Evolutionary conservation across 1,284 basidiomycete genomes (phyloP), one percentile per base, ranked within the genome.

Genomic region (Trametes versicolor): DNA sequence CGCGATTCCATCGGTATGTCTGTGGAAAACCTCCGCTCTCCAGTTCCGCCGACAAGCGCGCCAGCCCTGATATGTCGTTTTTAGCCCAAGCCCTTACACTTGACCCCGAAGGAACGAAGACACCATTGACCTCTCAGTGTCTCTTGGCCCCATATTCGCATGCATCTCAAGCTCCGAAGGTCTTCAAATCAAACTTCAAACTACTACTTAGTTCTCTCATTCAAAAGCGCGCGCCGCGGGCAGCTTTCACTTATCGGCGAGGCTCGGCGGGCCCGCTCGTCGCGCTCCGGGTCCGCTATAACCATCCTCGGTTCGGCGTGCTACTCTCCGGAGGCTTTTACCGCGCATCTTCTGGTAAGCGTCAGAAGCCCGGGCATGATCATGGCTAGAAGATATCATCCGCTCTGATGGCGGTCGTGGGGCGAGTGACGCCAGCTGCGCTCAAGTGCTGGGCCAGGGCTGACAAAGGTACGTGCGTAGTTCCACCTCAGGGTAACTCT

Each of bases 21-120:
- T n/a, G 21, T 34, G 15, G 29, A 51, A 51, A 51, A 25, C 45
- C 21, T 61, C 52, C 51, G 41, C 55, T 12, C 43, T 54, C 19
- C 6, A 56, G 6, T 57, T 57, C 54, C 61, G 27, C 49, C 39
- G 54, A 57, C 29, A 47, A 27, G 45, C 47, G 49, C 54, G 39
- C 19, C 47, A 57, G 25, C 45, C 61, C 54, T 57, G 54, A 51
- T 62, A 51, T 62, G 61, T 62, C 54, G 17, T 56, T 21, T 34
- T 57, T 49, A 43, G 49, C n/a, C 4, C 53, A 34, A 10, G 21
- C 27, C 29, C 19, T 37, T 29, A 13, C 29, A 23, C 41, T 29
- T 61, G 45, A n/a, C 36, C 29, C 36, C 53, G 52, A 49, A 6
- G 39, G 47, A 56, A 37, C 45, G n/a, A 23, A 19, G 4, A 32